Evolutionary conservation across 768 basidiomycete genomes (phyloP).

Genomic region (Trametes meyenii): DNA sequence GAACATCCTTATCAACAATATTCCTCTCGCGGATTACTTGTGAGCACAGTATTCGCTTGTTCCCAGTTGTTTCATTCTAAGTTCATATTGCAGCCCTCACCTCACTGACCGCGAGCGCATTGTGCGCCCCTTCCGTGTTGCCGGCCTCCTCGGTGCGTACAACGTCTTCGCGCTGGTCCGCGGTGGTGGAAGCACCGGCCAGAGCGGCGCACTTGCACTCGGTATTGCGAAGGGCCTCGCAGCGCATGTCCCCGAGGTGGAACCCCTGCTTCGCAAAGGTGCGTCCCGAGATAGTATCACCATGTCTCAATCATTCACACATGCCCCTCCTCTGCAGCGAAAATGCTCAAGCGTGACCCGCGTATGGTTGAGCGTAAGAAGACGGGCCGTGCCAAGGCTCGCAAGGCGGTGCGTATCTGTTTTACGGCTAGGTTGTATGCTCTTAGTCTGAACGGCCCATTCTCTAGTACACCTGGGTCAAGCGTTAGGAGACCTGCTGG

Average conservation of each 20-base stretch:
- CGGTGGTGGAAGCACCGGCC: constrained; percentile 90
- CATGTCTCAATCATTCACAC: not conserved
- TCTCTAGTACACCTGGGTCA: constrained; percentile 90
- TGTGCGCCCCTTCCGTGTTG: constrained; percentile 80
- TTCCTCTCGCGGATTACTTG: constrained; percentile 81
- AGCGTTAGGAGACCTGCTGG: constrained; percentile 56
- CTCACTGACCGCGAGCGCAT: constrained; percentile 79
- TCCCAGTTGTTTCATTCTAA: not conserved
- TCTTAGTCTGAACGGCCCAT: constrained; percentile 18
- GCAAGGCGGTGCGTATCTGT: constrained; percentile 76
- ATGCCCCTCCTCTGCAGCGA: constrained; percentile 50
- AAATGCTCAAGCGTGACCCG: constrained; percentile 87
- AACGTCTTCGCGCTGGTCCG: constrained; percentile 64
- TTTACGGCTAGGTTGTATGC: too few species aligned
- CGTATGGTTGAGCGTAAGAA: constrained; percentile 99
- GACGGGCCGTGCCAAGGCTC: constrained; percentile 88
- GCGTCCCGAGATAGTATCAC: constrained; percentile 28
- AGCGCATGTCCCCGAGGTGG: constrained; percentile 68
- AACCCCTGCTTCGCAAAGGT: constrained; percentile 75
- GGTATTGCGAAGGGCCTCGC: constrained; percentile 77
- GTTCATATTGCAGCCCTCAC: constrained; percentile 37
- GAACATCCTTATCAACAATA: constrained; percentile 83
- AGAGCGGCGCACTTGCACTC: constrained; percentile 84
- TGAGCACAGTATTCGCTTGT: constrained; percentile 17
- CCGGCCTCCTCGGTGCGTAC: constrained; percentile 83